These are phyloP conservation scores for Trametes villosa DNA, from an alignment of 768 basidiomycete genomes.

Conservation along the genomic window DNA sequence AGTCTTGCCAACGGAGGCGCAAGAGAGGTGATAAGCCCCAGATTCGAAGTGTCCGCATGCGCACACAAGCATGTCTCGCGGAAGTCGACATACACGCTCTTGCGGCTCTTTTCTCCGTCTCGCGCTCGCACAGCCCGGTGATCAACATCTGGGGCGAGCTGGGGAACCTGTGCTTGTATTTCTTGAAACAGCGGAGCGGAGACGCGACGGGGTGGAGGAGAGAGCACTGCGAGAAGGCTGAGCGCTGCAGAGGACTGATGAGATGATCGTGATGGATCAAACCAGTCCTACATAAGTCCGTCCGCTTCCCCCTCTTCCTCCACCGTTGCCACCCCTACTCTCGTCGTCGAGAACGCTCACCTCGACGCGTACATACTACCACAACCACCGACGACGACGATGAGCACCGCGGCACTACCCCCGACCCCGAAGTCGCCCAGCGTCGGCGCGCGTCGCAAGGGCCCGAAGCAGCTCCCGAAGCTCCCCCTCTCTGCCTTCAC, in stretches of 20 bases:
- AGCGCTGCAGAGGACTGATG: slow-evolving; percentile 16
- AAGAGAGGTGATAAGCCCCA: not conserved
- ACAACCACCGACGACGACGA: not conserved
- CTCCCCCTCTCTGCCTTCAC: slow-evolving; percentile 79
- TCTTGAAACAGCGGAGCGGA: too few relatives aligned
- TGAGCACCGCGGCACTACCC: slow-evolving; percentile 18
- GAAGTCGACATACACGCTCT: not conserved
- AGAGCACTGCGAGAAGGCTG: not conserved
- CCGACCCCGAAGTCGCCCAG: slow-evolving; percentile 44
- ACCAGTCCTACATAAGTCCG: slow-evolving; percentile 6
- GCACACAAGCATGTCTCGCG: not conserved
- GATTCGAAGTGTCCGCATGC: not conserved
- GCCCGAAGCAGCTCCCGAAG: slow-evolving; percentile 65
- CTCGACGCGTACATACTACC: too few relatives aligned
- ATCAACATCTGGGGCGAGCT: not conserved
- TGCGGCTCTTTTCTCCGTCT: not conserved
- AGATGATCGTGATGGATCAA: slow-evolving; percentile 25
- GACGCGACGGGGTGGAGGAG: not conserved
- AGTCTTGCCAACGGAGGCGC: not conserved
- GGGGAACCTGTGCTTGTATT: not conserved
- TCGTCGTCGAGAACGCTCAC: not conserved
- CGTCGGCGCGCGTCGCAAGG: slow-evolving; percentile 58
- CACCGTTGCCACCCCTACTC: not conserved
- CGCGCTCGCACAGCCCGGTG: not conserved
- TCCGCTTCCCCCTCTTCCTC: not conserved